A percentile compares a stretch with the other conserved stretches of the same genome.
Conservation (phyloP, 129 eudicot genomes). For the Flaveria linearis region DNA sequence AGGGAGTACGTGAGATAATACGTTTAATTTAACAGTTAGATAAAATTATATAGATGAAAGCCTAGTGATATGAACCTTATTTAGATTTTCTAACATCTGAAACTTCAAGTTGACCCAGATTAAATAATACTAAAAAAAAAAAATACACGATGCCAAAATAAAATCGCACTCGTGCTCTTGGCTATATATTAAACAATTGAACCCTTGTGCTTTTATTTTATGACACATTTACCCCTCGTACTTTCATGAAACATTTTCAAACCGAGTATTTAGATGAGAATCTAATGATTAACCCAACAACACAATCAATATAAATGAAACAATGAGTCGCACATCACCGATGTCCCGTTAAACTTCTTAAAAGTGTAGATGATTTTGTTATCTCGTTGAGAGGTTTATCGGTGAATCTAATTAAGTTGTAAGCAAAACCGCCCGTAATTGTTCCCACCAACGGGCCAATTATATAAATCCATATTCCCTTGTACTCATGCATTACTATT, state of each 20-base stretch:
- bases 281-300: background rate
- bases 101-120: too few relatives aligned
- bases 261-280: background rate
- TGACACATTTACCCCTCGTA: background rate
- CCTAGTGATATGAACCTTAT: too few relatives aligned
- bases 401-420: conserved; percentile 57
- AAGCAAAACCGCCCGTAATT: conserved; percentile 52
- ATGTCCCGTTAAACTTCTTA: conserved; percentile 17
- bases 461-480: conserved; percentile 56
- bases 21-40: too few relatives aligned
- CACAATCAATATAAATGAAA: background rate
- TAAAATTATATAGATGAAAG: too few relatives aligned
- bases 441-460: conserved; percentile 60
- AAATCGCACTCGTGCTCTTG: background rate
- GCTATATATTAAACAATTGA: background rate
- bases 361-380: conserved; percentile 32
- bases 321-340: background rate
- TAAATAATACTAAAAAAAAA: too few relatives aligned
- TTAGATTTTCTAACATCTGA: too few relatives aligned
- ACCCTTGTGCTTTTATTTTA: background rate
- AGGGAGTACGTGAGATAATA: too few relatives aligned
- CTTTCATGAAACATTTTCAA: background rate
- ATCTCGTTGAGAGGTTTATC: conserved; percentile 61
- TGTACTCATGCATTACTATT: conserved; percentile 43
- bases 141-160: background rate